Base-by-base conservation (phyloP, 2,329 filamentous ascomycete species). In the Dactylellina haptotyla region DNA sequence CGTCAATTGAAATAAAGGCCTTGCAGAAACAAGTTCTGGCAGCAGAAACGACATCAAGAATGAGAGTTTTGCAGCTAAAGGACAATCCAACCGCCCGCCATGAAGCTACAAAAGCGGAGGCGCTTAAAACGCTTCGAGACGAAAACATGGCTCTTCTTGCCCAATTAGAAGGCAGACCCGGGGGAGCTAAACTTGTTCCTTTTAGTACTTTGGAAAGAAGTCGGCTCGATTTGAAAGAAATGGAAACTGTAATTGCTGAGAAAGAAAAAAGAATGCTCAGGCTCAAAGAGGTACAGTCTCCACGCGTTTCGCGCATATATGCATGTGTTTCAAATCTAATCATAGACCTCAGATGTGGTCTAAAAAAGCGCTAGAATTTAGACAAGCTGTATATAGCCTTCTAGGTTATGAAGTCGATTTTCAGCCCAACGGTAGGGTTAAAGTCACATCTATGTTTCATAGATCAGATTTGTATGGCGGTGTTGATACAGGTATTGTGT, bases 351-450 rank as follows among this genome's bases (percentile, higher is more conserved):
- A 73, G 79, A 95, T 98, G 66, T 99, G 92, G 90, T 87, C 87
- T 0, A 87, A 90, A 76, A 99, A 98, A 81, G 93, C 91, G 0
- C 88, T 90, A 78, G 95, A 99, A 82, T 98, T 99, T 83, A 92
- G 96, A 54, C 93, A 98, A 82, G 92, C 93, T 30, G 93, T 99
- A 69, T 93, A 93, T 75, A 92, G 89, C 18, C 90, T 97, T 0
- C 85, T 99, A 0, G 95, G 95, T 0, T 99, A 93, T 90, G 94
- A 94, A 59, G 88, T 98, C 10, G 93, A 95, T 30, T 98, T 99
- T 80, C 90, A 97, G 80, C 93, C 93, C n/a, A 97, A 97, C 80
- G 95, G 95, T 43, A 94, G 96, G 78, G 96, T 97, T 82, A 89
- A 92, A 30, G 92, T 97, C 20, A 96, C 94, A 62, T 90, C 87